These are phyloP conservation scores for Primulina huaijiensis DNA, from an alignment of 257 asterid genomes.

Conservation along the genomic window DNA sequence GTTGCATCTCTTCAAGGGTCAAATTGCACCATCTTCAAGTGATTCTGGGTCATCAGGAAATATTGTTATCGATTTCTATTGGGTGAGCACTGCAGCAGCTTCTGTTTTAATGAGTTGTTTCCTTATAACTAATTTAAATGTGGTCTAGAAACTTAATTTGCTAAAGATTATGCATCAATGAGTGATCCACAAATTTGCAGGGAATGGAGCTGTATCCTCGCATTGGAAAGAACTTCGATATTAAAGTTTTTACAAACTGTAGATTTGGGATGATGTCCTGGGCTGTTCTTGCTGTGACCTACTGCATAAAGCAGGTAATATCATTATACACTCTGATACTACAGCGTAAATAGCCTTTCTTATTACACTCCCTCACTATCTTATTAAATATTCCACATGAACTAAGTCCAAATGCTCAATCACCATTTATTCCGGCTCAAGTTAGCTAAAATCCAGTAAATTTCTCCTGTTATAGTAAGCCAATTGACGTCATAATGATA, in stretches of 20 bases:
- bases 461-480: neutral
- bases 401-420: slow-evolving; percentile 12
- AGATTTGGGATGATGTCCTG: slow-evolving; percentile 99
- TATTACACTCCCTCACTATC: neutral
- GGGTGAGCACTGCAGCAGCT: slow-evolving; percentile 54
- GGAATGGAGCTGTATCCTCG: slow-evolving; percentile 99
- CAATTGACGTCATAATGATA: neutral
- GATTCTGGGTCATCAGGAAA: slow-evolving; percentile 94
- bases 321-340: neutral
- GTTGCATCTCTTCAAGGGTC: slow-evolving; percentile 56
- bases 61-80: slow-evolving; percentile 80
- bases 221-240: slow-evolving; percentile 86
- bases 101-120: neutral
- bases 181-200: slow-evolving; percentile 38
- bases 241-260: slow-evolving; percentile 95
- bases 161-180: slow-evolving; percentile 11
- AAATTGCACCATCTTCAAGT: slow-evolving; percentile 76
- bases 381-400: neutral
- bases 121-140: slow-evolving; percentile 1
- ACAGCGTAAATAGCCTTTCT: neutral
- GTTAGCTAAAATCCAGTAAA: neutral
- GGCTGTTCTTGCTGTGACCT: slow-evolving; percentile 95
- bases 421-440: neutral
- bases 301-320: slow-evolving; percentile 93
- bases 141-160: slow-evolving; percentile 18